Evolutionary conservation across 176 grass and related monocot species (phyloP), one percentile per base, ranked within the genome.

Genomic region (Stipa capillata): DNA sequence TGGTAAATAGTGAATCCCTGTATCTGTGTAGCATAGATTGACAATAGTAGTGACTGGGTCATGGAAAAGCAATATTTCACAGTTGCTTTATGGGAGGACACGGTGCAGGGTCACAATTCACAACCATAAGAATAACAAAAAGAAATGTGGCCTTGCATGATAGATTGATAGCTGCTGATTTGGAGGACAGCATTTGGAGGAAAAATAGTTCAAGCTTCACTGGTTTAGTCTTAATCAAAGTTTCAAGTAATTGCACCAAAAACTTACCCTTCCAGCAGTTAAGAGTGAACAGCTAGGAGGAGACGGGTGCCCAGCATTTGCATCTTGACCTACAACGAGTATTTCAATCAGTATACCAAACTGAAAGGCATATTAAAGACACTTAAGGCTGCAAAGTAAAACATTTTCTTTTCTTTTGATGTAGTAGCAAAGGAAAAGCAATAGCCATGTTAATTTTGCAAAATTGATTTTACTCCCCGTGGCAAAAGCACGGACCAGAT

Each of bases 221-320:
- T 8, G 5, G n/a, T 25, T 39, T 1, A 3, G 24, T 73, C 32
- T 49, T 44, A 59, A 63, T 32, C 15, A 45, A 69, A 79, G 7
- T 13, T 33, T 59, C 14, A 35, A 82, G 43, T 6, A 42, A 72
- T 12, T 31, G 23, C 36, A 84, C 32, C 20, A 25, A 41, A 59
- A 75, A 64, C 87, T 85, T 83, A 98, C 96, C 72, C 96, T 79
- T 68, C 96, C 96, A 65, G 85, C 88, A 51, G 83, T 90, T 69
- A 94, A 87, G 65, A 98, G 90, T 18, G 92, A 91, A 73, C 90
- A 95, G 25, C 73, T 92, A 78, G 96, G 88, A 61, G 96, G 81
- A 60, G 84, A 84, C 1, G 85, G 77, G n/a, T 90, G 90, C 55
- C 65, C 92, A 60, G 80, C 48, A 84, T 77, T 89, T 64, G 87